phyloP scores from a whole-genome alignment of 768 basidiomycete species.

The Trametes meyenii region DNA sequence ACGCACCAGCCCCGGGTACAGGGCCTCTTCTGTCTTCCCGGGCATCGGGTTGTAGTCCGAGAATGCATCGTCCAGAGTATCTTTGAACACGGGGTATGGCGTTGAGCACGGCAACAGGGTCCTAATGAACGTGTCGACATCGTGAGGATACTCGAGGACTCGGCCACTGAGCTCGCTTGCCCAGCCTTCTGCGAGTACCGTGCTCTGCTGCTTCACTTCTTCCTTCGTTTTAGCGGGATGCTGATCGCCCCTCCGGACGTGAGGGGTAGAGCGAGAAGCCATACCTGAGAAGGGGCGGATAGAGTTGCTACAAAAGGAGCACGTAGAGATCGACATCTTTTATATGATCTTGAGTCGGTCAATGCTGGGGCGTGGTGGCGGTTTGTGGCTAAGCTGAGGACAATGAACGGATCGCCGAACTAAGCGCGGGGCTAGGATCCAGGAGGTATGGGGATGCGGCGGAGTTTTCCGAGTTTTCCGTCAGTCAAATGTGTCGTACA shows the following conservation, averaged over 20 bases:
- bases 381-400: neutral
- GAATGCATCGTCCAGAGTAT: neutral
- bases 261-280: neutral
- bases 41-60: neutral
- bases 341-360: neutral
- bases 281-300: slow-evolving; percentile 2
- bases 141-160: neutral
- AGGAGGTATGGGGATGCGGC: neutral
- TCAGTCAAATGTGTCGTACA: neutral
- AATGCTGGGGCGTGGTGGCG: neutral
- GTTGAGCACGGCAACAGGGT: neutral
- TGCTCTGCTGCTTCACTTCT: neutral
- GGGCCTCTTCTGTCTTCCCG: neutral
- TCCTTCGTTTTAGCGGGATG: neutral
- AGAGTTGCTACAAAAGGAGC: neutral
- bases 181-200: no score
- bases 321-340: neutral
- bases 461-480: neutral
- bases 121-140: neutral
- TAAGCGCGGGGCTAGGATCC: neutral
- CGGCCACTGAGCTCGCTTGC: no score
- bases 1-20: neutral
- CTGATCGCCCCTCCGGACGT: neutral
- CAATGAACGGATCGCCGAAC: neutral
- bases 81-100: neutral